Percentiles rank a stretch among this genome's conserved stretches.
These are phyloP conservation scores for Fusarium nematophilum DNA, from an alignment of 2,329 filamentous ascomycete genomes.

Conservation along the genomic window DNA sequence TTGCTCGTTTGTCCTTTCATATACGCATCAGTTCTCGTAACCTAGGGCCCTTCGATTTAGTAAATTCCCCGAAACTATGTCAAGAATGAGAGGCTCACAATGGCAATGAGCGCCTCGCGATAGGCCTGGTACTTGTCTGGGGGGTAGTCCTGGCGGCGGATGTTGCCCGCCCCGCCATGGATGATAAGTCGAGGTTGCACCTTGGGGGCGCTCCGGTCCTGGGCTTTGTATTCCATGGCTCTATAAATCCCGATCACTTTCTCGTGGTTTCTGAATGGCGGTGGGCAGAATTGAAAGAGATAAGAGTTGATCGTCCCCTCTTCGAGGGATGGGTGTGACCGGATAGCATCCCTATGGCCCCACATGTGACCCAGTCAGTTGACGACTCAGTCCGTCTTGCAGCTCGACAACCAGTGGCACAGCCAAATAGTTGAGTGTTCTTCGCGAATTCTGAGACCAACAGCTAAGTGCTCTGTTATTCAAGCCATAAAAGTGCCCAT, in stretches of 20 bases:
- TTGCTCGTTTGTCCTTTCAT: conserved; percentile 50
- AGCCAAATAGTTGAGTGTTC: too few species aligned
- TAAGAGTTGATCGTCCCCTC: conserved; percentile 12
- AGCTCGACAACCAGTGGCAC: too few species aligned
- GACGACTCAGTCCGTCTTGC: background rate
- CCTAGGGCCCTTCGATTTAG: conserved; percentile 44
- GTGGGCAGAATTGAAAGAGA: background rate
- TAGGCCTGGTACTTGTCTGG: conserved; percentile 68
- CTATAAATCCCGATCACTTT: background rate
- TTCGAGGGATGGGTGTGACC: conserved; percentile 3
- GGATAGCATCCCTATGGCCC: conserved; percentile 2
- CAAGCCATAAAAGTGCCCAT: background rate
- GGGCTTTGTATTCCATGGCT: conserved; percentile 56
- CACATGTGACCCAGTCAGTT: conserved; percentile 12
- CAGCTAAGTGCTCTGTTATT: background rate
- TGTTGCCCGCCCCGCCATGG: conserved; percentile 79
- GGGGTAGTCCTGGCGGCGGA: conserved; percentile 69
- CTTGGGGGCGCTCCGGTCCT: conserved; percentile 20
- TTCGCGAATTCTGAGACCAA: background rate
- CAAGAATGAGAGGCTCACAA: conserved; percentile 56
- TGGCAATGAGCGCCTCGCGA: conserved; percentile 68
- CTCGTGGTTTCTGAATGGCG: background rate
- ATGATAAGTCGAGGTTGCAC: conserved; percentile 72
- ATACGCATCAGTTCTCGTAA: conserved; percentile 58
- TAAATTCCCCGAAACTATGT: too few species aligned